phyloP scores from a whole-genome alignment of 1,284 basidiomycete genomes.

The Trichosporon asahii region DNA sequence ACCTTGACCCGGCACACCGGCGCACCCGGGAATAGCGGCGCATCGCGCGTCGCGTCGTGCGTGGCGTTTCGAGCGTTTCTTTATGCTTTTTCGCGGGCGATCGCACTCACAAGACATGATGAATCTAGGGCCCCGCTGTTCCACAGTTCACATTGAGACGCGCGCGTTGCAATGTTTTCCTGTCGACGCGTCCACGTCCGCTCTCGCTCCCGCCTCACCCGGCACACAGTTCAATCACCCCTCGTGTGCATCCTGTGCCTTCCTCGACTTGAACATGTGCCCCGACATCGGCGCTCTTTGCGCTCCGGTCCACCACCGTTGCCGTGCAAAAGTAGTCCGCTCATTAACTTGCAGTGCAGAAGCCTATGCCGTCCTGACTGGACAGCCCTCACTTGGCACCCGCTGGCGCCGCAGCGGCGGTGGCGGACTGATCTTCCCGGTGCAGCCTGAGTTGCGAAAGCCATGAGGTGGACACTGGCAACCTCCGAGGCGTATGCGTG shows the following conservation, averaged over 20 bases:
- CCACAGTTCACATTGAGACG: constrained; percentile 8
- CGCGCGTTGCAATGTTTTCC: constrained; percentile 1
- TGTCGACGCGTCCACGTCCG: background rate
- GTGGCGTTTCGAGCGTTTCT: background rate
- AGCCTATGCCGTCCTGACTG: background rate
- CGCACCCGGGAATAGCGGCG: constrained; percentile 2
- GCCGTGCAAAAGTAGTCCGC: background rate
- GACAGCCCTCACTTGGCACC: background rate
- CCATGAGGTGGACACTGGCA: background rate
- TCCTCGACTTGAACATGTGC: background rate
- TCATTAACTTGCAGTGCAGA: background rate
- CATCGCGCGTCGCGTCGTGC: background rate
- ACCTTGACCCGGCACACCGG: background rate
- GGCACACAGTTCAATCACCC: background rate
- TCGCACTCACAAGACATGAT: constrained; percentile 4
- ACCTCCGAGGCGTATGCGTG: background rate
- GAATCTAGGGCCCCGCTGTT: constrained; percentile 4
- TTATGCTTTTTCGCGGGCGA: background rate
- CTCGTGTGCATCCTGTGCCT: background rate
- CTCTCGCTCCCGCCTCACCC: background rate
- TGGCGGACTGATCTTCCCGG: background rate
- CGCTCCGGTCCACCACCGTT: background rate
- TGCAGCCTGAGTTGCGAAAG: background rate
- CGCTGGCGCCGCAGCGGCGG: background rate
- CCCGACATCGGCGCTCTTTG: background rate